These are phyloP conservation scores for Euphorbia celastroides DNA, from an alignment of 441 rosid species.

Conservation along the genomic window DNA sequence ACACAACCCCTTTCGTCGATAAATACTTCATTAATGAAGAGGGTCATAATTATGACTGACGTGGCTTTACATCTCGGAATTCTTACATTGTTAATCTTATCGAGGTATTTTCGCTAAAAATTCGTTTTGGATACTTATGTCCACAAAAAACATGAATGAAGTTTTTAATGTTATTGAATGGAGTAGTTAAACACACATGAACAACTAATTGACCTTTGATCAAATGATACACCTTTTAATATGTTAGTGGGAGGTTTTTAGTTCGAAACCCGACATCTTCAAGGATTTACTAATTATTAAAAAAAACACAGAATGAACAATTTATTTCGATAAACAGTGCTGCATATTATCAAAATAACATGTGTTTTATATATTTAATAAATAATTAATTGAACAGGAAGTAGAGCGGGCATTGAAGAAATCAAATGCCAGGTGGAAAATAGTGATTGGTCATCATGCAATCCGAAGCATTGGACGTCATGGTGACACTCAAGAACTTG, in stretches of 20 bases:
- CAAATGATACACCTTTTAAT: too few relatives aligned
- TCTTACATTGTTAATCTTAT: constrained; percentile 37
- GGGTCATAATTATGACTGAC: constrained; percentile 60
- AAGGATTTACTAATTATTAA: too few relatives aligned
- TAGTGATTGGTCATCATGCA: constrained; percentile 75
- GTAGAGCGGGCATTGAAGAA: constrained; percentile 35
- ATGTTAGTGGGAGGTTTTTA: too few relatives aligned
- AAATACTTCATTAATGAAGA: constrained; percentile 44
- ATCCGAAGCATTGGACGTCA: constrained; percentile 68
- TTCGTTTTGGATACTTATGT: background rate
- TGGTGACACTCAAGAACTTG: constrained; percentile 59
- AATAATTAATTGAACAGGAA: too few relatives aligned
- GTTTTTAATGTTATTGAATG: background rate
- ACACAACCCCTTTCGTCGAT: constrained; percentile 62
- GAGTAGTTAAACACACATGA: background rate
- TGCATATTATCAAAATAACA: too few relatives aligned
- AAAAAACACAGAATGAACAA: too few relatives aligned
- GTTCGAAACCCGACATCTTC: too few relatives aligned
- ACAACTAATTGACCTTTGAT: too few relatives aligned
- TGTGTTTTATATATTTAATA: too few relatives aligned
- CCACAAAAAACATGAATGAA: background rate
- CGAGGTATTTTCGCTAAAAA: constrained; percentile 25
- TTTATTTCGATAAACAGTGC: too few relatives aligned
- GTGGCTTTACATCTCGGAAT: constrained; percentile 45
- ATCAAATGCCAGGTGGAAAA: constrained; percentile 67